Evolutionary conservation across 164 flowering plant genomes (phyloP).

Genomic region (Aristolochia contorta): DNA sequence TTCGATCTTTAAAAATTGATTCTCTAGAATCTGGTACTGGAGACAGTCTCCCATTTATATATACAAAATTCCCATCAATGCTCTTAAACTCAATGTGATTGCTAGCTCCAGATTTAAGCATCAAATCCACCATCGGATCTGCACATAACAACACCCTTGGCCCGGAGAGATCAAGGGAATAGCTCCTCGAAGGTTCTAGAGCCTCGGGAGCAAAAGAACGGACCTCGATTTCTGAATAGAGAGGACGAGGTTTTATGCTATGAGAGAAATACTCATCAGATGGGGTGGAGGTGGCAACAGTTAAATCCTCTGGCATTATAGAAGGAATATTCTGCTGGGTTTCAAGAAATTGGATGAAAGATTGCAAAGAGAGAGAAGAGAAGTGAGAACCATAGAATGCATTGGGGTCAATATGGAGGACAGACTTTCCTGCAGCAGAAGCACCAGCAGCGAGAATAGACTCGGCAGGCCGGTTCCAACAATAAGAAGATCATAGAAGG

Average conservation of each 20-base stretch:
- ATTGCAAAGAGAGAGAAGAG: constrained; percentile 48
- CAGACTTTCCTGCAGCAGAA: constrained; percentile 61
- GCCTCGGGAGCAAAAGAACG: constrained; percentile 12
- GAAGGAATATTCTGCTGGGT: constrained; percentile 15
- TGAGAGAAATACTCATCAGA: constrained; percentile 14
- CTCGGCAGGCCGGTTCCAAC: constrained; percentile 78
- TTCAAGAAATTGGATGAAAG: constrained; percentile 42
- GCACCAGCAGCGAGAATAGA: constrained; percentile 79
- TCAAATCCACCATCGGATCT: constrained; percentile 48
- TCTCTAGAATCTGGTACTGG: constrained; percentile 71
- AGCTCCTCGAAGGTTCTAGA: constrained; percentile 30
- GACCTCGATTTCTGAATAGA: constrained; percentile 50
- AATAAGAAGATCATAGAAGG: constrained; percentile 59
- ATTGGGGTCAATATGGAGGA: constrained; percentile 81
- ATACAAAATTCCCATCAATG: constrained; percentile 52
- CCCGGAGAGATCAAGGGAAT: constrained; percentile 55
- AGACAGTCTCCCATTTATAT: constrained; percentile 27
- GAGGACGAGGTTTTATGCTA: constrained; percentile 20
- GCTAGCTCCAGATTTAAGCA: constrained; percentile 52
- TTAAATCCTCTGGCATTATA: constrained; percentile 1
- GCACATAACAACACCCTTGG: constrained; percentile 80
- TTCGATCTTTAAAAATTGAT: constrained; percentile 63
- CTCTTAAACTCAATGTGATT: constrained; percentile 75
- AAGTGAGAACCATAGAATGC: constrained; percentile 71
- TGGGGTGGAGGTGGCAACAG: neutral